phyloP scores from a whole-genome alignment of 78 protist genomes.

The Dictyostelium citrinum region DNA sequence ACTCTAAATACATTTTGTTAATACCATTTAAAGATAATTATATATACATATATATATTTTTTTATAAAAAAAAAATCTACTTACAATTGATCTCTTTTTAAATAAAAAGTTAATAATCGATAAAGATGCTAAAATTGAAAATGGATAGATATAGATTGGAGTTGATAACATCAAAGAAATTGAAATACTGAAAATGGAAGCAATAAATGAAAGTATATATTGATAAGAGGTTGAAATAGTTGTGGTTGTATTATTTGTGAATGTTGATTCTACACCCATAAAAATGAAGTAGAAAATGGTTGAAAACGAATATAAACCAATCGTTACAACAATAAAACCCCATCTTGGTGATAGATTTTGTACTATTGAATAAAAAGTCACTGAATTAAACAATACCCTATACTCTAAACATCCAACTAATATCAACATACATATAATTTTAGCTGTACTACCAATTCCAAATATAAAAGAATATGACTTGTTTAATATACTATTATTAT shows the following conservation, averaged over 20 bases:
- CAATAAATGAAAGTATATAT: neutral
- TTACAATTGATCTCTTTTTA: neutral
- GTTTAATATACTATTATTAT: neutral
- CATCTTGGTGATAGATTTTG: neutral
- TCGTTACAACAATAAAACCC: neutral
- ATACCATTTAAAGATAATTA: too few relatives aligned
- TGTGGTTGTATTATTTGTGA: neutral
- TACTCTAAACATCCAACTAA: conserved; percentile 29
- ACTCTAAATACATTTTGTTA: too few relatives aligned
- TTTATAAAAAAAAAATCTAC: neutral
- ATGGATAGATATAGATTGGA: conserved; percentile 20
- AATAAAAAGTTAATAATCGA: neutral
- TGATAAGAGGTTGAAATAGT: conserved; percentile 2
- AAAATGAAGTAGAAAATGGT: conserved; percentile 7
- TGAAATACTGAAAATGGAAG: neutral
- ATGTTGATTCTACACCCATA: neutral
- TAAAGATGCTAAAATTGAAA: conserved; percentile 4
- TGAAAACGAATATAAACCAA: conserved; percentile 11
- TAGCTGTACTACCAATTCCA: neutral
- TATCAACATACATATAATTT: neutral
- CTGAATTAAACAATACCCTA: conserved; percentile 15
- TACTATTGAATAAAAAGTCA: conserved; percentile 2
- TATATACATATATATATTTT: too few relatives aligned
- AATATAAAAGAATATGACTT: neutral
- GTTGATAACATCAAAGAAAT: neutral